Base-by-base conservation (phyloP, 164 flowering plant species). In the Dillenia suffruticosa region DNA sequence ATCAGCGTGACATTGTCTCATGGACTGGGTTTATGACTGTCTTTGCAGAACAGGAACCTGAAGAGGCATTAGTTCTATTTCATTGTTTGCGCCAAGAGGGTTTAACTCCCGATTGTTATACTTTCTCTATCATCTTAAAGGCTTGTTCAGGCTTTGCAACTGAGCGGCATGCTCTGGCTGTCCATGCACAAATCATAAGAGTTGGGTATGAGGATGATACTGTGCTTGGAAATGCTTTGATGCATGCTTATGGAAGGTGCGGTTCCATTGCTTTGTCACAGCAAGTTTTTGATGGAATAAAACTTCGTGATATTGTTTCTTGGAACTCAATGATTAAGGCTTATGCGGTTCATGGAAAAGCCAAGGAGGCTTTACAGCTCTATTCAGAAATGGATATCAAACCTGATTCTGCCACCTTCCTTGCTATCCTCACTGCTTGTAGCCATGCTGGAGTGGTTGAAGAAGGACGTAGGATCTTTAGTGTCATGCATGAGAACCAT, bases 241-340 rank as follows among this genome's bases (percentile, higher is more conserved):
- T 90, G 56, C 92, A 90, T 72, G 84, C 89, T 11, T 88, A 83
- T 76, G 78, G 85, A 12, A 79, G 95, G 70, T 83, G 88, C 63
- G 89, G 95, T 46, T 82, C 77, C 12, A 69, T 90, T 49, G 57
- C 63, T 16, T 50, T 65, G 12, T 78, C 93, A 8, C 67, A 67
- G 62, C 70, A 75, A 66, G 84, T 78, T 47, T 88, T 90, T 69
- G 62, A 67, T 19, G 65, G 59, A n/a, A 79, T 84, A 80, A 58
- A 4, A 13, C 54, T 10, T 17, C 82, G 67, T 45, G 88, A 88
- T 62, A 56, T 64, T 9, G 76, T 88, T 11, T 83, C 97, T 62
- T 91, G 96, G 93, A 88, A 88, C 58, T 77, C 96, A n/a, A 80
- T 88, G 70, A 72, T 88, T 54, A 90, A 90, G 73, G 84, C 87